A percentile compares a stretch with the other conserved stretches of the same genome.
Conservation (phyloP, 1,284 basidiomycete species). For the Xanthoconium separans region DNA sequence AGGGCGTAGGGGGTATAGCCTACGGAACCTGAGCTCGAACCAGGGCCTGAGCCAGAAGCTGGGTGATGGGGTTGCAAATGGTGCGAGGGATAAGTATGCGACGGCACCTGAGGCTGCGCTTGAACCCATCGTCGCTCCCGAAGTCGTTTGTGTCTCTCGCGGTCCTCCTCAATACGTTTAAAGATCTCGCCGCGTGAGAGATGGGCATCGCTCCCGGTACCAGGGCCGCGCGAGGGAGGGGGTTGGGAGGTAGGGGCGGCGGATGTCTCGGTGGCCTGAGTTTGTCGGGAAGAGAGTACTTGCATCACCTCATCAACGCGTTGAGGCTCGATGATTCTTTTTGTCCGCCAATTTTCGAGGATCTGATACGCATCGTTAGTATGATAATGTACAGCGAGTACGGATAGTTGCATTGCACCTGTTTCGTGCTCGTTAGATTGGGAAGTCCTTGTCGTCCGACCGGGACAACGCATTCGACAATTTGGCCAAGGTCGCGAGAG, state of each 20-base stretch:
- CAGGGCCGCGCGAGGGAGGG: no score
- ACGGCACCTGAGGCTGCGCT: slow-evolving; percentile 37
- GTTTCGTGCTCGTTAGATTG: not conserved
- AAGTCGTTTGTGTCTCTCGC: slow-evolving; percentile 91
- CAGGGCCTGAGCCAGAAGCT: not conserved
- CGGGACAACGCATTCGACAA: slow-evolving; percentile 2
- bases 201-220: slow-evolving; percentile 15
- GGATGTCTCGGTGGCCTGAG: no score
- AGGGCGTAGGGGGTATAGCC: slow-evolving; percentile 12
- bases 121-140: slow-evolving; percentile 94
- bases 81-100: slow-evolving; percentile 7
- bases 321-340: no score
- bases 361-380: no score
- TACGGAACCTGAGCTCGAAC: not conserved
- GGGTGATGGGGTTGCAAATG: not conserved
- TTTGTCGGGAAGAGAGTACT: no score
- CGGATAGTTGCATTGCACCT: not conserved
- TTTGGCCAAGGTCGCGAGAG: slow-evolving; percentile 1
- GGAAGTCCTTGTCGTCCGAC: slow-evolving; percentile 5
- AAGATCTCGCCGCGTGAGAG: slow-evolving; percentile 73
- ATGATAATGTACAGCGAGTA: no score
- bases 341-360: no score
- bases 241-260: not conserved
- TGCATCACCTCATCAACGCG: no score
- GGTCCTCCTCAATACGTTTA: slow-evolving; percentile 91